Base-by-base conservation (phyloP, 805 yeast genomes). In the Sugiyamaella marilandica region DNA sequence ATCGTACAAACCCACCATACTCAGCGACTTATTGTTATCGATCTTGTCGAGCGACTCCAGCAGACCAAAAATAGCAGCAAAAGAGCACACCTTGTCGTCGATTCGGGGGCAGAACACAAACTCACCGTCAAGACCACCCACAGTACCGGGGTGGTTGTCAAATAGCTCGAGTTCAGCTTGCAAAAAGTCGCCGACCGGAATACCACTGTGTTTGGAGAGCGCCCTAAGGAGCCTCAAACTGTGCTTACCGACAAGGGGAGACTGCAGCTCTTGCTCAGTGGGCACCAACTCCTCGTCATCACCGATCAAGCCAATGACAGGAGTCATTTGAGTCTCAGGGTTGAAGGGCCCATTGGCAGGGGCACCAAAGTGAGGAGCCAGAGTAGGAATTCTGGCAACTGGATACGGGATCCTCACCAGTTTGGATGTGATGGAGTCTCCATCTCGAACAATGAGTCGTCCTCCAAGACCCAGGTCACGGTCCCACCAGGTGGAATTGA, bases 391-490 rank as follows among this genome's bases (percentile, higher is more conserved):
- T 60, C 82, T 82, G 11, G 91, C 96, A 61, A 88, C 59, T 18
- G 76, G 76, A 55, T 69, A 65, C 9, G 72, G 71, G 31, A 70
- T 59, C 16, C 65, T 65, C 16, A 73, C 73, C 13, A 73, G 66
- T 61, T 68, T 68, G 45, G 71, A 62, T 49, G 59, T 53, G 53
- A 69, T 61, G 11, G 55, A 54, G 26, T 66, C 70, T 41, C 65
- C 67, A 36, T 68, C 68, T 59, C 74, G 77, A 50, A 81, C 79
- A 49, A 86, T 71, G 21, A 88, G 77, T 54, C 88, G 75, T 45
- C 96, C 96, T 48, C 90, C 95, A 56, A 88, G 67, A 45, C 95
- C 94, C 55, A 88, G 76, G 66, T 88, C 96, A 66, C 96, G 79
- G 67, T 88, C 96, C 77, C 87, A 81, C 90, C 95, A 85, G 41